Evolutionary conservation across 2,329 filamentous ascomycete genomes (phyloP), one percentile per base, ranked within the genome.

Genomic region (Colletotrichum scovillei): DNA sequence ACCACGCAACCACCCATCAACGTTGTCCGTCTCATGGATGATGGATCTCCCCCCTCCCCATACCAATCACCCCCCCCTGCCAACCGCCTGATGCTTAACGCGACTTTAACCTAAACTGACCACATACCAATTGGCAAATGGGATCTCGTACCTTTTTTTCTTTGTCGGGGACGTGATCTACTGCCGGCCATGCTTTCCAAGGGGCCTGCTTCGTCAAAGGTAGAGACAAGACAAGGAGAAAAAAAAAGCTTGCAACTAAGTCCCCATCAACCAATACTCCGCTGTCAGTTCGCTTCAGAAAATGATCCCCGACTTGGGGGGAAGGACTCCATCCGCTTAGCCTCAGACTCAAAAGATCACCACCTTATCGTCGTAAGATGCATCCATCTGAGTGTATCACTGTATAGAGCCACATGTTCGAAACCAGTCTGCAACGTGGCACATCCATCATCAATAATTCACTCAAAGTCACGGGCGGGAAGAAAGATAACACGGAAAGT

Each of bases 71-170:
- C 16, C 58, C 30, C 16, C 58, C 58, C 58, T 35, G 42, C 30
- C 22, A 24, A 19, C 19, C 56, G 56, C 28, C 22, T 63, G 52
- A 69, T 57, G 67, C 67, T 69, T 69, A 69, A 69, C 60, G 60
- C 58, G 52, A 69, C 59, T 64, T 69, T 22, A 64, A 57, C 59
- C 67, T 64, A 69, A 60, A 67, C 35, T 38, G 64, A 60, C 38
- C 53, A 49, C 42, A 49, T 49, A 11, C 2, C 42, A 49, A n/a
- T 49, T 49, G 42, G 42, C 42, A 49, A n/a, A 49, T 49, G 19
- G 19, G 19, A 49, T 9, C 19, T 49, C 42, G 16, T 49, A 49
- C 42, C 42, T 49, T 49, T n/a, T n/a, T n/a, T 49, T n/a, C 19
- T n/a, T n/a, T n/a, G 42, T 42, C 14, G 38, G 38, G 14, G 38